Percentiles rank a stretch among this genome's conserved stretches.
These are phyloP conservation scores for Scutellaria baicalensis DNA, from an alignment of 257 asterid species.

Conservation along the genomic window DNA sequence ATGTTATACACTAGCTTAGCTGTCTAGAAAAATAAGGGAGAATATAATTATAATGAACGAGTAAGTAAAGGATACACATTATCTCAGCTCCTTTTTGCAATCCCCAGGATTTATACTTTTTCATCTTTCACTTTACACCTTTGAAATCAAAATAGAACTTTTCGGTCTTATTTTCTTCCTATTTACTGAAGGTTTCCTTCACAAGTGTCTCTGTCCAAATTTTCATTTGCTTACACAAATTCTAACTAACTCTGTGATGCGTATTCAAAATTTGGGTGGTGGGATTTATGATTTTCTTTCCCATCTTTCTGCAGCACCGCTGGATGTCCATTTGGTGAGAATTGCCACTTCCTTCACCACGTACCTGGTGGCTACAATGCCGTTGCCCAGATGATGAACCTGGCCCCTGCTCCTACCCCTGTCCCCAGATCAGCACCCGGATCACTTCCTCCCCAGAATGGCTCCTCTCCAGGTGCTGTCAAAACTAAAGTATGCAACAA, in stretches of 20 bases:
- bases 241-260: background rate
- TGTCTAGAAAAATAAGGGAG: background rate
- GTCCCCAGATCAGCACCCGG: constrained; percentile 31
- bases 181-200: background rate
- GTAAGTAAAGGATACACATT: background rate
- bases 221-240: background rate
- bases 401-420: constrained; percentile 61
- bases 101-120: background rate
- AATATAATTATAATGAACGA: background rate
- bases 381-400: constrained; percentile 83
- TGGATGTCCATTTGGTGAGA: constrained; percentile 63
- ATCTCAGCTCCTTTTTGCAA: background rate
- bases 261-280: background rate
- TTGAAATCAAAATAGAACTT: background rate
- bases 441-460: constrained; percentile 36
- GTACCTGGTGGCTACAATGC: constrained; percentile 87
- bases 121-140: background rate
- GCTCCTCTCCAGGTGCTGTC: constrained; percentile 38
- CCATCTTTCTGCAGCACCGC: constrained; percentile 45
- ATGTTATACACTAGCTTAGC: background rate
- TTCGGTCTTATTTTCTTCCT: background rate
- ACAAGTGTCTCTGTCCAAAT: background rate
- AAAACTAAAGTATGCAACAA: constrained; percentile 79
- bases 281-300: background rate
- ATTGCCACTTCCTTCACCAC: constrained; percentile 86